Evolutionary conservation across 768 basidiomycete genomes (phyloP), one percentile per base, ranked within the genome.

Genomic region (Neoboletus brunneissimus): DNA sequence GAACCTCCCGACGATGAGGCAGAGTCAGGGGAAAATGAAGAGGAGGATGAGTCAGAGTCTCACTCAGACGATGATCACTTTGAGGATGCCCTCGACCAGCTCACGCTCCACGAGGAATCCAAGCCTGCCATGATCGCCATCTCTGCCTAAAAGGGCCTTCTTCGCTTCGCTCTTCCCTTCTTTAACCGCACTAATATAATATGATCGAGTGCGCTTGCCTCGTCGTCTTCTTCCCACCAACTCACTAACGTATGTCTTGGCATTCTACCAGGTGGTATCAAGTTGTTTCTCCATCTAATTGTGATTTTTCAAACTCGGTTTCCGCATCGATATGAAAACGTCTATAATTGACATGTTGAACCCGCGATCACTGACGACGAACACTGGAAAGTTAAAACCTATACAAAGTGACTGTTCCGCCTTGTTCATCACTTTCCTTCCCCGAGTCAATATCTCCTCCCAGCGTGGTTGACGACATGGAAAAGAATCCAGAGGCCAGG

Each of bases 51-150:
- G 1, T 72, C 72, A 2, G 69, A 66, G 16, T 66, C 71, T 10
- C 75, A 78, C 20, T 74, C 71, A 20, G 78, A 75, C 35, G 73
- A 76, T 22, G 78, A 81, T 41, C 59, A 70, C 11, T 86, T 89
- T 56, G 81, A 84, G 63, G 86, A 89, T 61, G 86, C 86, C 15
- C 61, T 91, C 69, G 85, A 89, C 61, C 79, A 81, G 59, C 77
- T 91, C 50, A 77, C 65, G 23, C 57, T 66, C 47, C 57, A 56
- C n/a, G 61, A 69, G 18, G 58, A 54, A 31, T 22, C 51, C 11
- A 53, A 43, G 58, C 52, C 51, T 0, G 37, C 47, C 18, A n/a
- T 61, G 48, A 41, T 70, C 12, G 38, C 59, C 5, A 50, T 56
- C 40, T 64, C 62, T 2, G 68, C 66, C 6, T 70, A 51, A 61